Percentiles rank a stretch among this genome's conserved stretches.
Conservation (phyloP, 768 basidiomycete species). For the Rhodosporidiobolus odoratus region DNA sequence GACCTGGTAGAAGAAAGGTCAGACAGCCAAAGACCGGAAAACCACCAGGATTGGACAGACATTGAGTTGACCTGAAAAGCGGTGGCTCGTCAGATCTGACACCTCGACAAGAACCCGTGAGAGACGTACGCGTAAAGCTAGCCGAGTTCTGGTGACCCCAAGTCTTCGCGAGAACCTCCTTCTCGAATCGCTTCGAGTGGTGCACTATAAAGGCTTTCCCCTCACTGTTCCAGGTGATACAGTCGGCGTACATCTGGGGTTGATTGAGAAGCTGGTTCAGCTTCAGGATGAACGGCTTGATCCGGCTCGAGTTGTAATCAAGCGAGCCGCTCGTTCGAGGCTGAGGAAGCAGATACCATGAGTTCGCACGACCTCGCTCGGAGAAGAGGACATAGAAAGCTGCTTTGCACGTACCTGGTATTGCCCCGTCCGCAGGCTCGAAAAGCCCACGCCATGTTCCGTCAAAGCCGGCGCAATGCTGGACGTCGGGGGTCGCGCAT, state of each 20-base stretch:
- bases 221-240: not conserved
- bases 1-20: not conserved
- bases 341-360: not conserved
- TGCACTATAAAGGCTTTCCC: constrained; percentile 13
- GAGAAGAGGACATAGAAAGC: not conserved
- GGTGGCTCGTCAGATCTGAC: not conserved
- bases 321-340: not conserved
- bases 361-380: not conserved
- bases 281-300: constrained; percentile 20
- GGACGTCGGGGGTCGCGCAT: too few species aligned
- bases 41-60: not conserved
- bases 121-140: constrained; percentile 2
- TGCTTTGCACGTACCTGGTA: too few species aligned
- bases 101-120: not conserved
- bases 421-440: too few species aligned
- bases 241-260: not conserved
- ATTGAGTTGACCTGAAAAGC: constrained; percentile 13
- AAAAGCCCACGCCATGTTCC: too few species aligned
- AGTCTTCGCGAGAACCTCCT: not conserved
- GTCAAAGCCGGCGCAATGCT: too few species aligned
- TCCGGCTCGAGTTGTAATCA: too few species aligned
- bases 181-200: not conserved
- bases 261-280: not conserved
- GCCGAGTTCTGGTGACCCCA: not conserved
- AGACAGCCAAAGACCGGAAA: not conserved